These are phyloP conservation scores for Plantago elongata DNA, from an alignment of 257 asterid genomes.

Conservation along the genomic window DNA sequence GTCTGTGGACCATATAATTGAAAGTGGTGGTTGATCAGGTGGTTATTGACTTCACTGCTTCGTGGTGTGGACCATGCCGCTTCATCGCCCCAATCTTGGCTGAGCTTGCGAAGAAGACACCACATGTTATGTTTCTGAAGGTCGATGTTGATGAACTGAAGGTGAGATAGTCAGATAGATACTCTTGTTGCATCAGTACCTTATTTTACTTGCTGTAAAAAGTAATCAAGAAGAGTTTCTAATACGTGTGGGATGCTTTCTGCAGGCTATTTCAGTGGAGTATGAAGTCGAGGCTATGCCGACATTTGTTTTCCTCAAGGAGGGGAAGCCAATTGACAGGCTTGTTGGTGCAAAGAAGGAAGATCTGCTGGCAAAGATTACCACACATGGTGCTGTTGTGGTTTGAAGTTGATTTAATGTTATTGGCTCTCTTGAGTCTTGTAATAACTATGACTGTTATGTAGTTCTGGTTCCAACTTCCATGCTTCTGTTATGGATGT, in stretches of 20 bases:
- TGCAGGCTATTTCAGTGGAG: slow-evolving; percentile 25
- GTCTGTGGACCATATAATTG: neutral
- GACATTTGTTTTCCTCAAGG: slow-evolving; percentile 60
- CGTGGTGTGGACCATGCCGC: slow-evolving; percentile 34
- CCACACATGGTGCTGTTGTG: slow-evolving; percentile 2
- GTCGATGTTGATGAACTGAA: slow-evolving; percentile 84
- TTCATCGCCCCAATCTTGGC: slow-evolving; percentile 33
- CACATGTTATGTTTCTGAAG: slow-evolving; percentile 65
- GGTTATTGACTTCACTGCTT: slow-evolving; percentile 81
- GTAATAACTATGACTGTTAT: slow-evolving; percentile 18
- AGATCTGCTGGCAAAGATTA: slow-evolving; percentile 27
- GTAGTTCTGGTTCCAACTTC: neutral
- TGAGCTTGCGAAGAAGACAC: slow-evolving; percentile 57
- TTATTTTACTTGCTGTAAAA: neutral
- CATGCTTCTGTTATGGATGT: neutral
- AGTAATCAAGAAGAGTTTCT: neutral
- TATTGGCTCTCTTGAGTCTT: slow-evolving; percentile 1
- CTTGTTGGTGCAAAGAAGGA: slow-evolving; percentile 74
- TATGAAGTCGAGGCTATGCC: slow-evolving; percentile 74
- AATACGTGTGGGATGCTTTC: neutral
- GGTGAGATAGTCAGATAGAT: too few species aligned
- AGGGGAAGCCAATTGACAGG: slow-evolving; percentile 51
- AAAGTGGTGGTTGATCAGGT: slow-evolving; percentile 30
- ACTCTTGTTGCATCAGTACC: neutral
- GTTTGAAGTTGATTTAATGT: slow-evolving; percentile 18